These are phyloP conservation scores for Emmonsiellopsis sp. DNA, from an alignment of 2,329 filamentous ascomycete genomes.

Conservation along the genomic window DNA sequence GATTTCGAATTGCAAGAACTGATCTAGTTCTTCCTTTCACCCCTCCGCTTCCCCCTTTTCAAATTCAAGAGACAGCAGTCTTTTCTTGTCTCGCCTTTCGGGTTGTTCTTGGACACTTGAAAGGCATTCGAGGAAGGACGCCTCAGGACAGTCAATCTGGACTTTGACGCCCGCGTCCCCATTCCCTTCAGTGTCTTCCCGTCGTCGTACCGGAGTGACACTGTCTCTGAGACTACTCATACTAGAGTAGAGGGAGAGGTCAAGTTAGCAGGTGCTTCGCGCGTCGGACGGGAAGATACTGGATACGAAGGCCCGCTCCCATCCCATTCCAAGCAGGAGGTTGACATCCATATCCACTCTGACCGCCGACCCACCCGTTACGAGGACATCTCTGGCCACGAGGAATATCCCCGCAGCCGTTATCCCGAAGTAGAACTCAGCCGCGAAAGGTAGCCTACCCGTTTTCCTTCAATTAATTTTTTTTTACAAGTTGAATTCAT, in stretches of 20 bases:
- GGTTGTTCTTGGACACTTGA: constrained; percentile 37
- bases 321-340: constrained; percentile 61
- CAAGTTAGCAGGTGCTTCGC: constrained; percentile 61
- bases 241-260: constrained; percentile 85
- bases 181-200: constrained; percentile 99
- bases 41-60: constrained; percentile 9
- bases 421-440: constrained; percentile 42
- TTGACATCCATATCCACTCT: constrained; percentile 64
- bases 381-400: constrained; percentile 29
- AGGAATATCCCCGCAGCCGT: constrained; percentile 28
- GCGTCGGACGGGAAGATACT: constrained; percentile 98
- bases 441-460: constrained; percentile 40
- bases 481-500: constrained; percentile 7
- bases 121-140: constrained; percentile 61
- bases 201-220: constrained; percentile 83
- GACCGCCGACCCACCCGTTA: constrained; percentile 11
- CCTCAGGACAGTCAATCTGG: constrained; percentile 88
- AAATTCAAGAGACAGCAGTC: constrained; percentile 31
- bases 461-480: constrained; percentile 3
- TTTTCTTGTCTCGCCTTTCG: constrained; percentile 42
- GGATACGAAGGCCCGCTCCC: constrained; percentile 58
- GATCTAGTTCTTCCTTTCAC: neutral
- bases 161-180: constrained; percentile 99
- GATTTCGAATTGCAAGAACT: neutral
- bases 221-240: constrained; percentile 55